These are phyloP conservation scores for Diaporthe caulivora DNA, from an alignment of 2,329 filamentous ascomycete species.

Conservation along the genomic window DNA sequence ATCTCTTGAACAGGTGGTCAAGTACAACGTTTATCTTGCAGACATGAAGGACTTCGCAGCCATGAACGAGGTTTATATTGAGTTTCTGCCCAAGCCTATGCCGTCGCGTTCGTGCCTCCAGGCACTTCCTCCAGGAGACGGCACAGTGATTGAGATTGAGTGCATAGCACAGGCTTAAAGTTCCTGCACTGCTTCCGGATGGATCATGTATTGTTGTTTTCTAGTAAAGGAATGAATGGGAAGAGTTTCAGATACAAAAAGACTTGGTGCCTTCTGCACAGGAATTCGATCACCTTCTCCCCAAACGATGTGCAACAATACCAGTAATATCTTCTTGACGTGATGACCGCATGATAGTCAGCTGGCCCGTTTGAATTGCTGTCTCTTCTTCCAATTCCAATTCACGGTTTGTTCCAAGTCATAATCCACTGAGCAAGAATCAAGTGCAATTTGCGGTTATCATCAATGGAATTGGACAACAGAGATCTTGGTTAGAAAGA, in stretches of 20 bases:
- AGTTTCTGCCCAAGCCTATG: constrained; percentile 56
- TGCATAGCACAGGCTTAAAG: constrained; percentile 55
- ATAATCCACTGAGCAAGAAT: neutral
- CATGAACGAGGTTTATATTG: constrained; percentile 53
- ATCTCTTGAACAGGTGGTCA: constrained; percentile 47
- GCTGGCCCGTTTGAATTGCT: too few species aligned
- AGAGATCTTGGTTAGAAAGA: neutral
- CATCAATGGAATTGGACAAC: neutral
- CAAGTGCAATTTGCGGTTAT: neutral
- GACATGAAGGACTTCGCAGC: constrained; percentile 47
- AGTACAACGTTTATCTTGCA: constrained; percentile 47
- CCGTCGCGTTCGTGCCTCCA: constrained; percentile 56
- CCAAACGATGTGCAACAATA: neutral
- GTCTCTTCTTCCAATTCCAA: neutral
- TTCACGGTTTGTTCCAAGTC: neutral
- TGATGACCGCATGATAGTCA: too few species aligned
- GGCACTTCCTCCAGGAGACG: constrained; percentile 53
- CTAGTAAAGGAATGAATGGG: neutral
- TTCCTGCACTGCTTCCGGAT: neutral
- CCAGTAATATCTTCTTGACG: neutral
- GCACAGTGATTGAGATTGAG: constrained; percentile 58
- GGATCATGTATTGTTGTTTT: neutral
- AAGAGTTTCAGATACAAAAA: neutral
- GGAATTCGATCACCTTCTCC: neutral
- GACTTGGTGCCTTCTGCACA: neutral